Base-by-base conservation (phyloP, 192 early-diverging fungal genomes). In the Jimgerdemannia flammicorona region DNA sequence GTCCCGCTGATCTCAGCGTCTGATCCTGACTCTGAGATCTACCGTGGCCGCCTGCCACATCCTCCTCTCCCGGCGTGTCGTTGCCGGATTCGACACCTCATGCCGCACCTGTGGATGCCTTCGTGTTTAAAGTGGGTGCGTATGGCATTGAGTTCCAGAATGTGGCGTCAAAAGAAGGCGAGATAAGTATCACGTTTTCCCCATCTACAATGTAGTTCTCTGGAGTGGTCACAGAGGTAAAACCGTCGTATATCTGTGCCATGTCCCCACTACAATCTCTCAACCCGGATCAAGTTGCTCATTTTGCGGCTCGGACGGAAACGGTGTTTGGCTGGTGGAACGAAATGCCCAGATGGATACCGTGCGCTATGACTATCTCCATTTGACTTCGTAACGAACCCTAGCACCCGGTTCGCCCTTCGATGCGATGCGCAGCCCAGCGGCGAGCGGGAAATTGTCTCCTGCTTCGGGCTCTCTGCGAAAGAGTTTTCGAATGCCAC, bases 391-490 rank as follows among this genome's bases (percentile, higher is more conserved):
- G 72, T 41, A 19, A 63, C 66, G 44, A 80, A 91, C 69, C 2
- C 91, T 84, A 70, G 84, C 65, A 3, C 84, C 86, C 0, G 90
- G 87, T 40, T 78, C 83, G 4, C 77, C 70, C 0, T 44, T 49
- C 0, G 90, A 84, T 29, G 29, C 84, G 18, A 90, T 79, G 41
- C 88, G 81, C 11, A 93, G 65, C 0, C 90, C 91, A 70, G 89
- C 88, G 42, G 91, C 77, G 43, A 90, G 85, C 4, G 90, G 91
- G 67, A 93, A 92, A 90, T 73, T 7, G 90, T 90, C 43, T 93
- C 91, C 70, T 91, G 89, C 14, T 84, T 87, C 6, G 91, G 90
- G 77, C 84, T 88, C 82, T 86, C 87, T 65, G 88, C 89, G 39
- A 93, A 80, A 63, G 85, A 81, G 74, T 88, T 91, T 71, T 93